Evolutionary conservation across 2,329 filamentous ascomycete genomes (phyloP), one percentile per base, ranked within the genome.

Genomic region (Alternaria ventricosa): DNA sequence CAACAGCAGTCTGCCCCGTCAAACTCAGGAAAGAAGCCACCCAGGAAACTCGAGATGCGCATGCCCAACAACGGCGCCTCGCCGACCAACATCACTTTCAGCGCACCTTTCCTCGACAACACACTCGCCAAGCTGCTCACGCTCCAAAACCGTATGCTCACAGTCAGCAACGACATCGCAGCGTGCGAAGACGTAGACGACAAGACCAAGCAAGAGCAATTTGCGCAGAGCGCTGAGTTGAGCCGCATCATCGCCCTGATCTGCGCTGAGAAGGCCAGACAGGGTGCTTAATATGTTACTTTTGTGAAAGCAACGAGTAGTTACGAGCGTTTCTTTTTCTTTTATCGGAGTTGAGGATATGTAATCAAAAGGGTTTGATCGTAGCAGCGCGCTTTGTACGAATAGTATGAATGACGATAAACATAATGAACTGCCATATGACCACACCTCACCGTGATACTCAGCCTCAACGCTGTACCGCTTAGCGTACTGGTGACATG

Each of bases 91-190:
- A 77, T 85, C 63, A 82, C 81, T 36, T 85, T 85, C 76, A 84
- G 82, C n/a, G 83, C 84, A 1, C 83, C 84, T 0, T 85, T 85
- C 78, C 82, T 85, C 56, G 84, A 85, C 77, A 85, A 85, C 71
- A 85, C 83, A 6, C 78, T 85, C 2, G 77, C 81, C 57, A 85
- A 85, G 79, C 82, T 85, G 75, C 73, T 85, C 54, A 73, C 79
- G 11, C 76, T 85, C 47, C 84, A 85, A 64, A 83, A 84, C 71
- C 78, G 83, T 30, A 85, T 85, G 84, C 75, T 85, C 60, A 82
- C 80, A 60, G 81, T 82, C 6, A 82, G 81, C 45, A 81, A 82
- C 22, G 82, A 85, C 62, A 78, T 85, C 60, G 80, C 80, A 2
- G 82, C 82, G 18, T 75, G 75, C 47, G 82, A 82, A 25, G 80